Evolutionary conservation across 352 stramenopile genomes (phyloP), one percentile per base, ranked within the genome.

Genomic region (Globisporangium okanoganense): DNA sequence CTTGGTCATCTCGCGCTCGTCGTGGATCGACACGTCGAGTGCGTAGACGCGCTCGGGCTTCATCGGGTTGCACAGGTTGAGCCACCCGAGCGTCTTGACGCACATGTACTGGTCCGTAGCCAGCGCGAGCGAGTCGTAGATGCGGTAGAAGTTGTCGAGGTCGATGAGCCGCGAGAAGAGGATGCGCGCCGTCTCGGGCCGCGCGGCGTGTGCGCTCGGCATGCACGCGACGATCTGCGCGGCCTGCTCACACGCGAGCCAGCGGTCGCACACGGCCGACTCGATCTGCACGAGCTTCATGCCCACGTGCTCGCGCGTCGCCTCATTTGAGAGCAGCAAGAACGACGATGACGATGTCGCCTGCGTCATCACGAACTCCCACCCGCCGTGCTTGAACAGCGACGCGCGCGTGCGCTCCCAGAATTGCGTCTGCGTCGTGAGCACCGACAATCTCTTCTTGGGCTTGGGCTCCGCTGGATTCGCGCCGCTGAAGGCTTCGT

Each of bases 241-340:
- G 0, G 80, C 85, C 44, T 92, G 85, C 14, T 75, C 75, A 31
- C 75, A 83, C 9, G 78, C 82, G n/a, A 94, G 73, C 79, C 82
- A 92, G 4, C 82, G 83, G 53, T 90, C 81, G 36, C 81, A 91
- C 18, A 91, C 75, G 0, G 78, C 76, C 13, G 79, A 88, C 65
- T 94, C 83, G 48, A 94, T 90, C 66, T 92, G 81, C 44, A 92
- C 80, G 58, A 94, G 72, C 60, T 92, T 91, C 35, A 90, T 71
- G 22, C 74, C 78, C 52, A 92, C 75, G n/a, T 71, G 77, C 58
- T 91, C 80, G 56, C 83, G 89, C 2, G 72, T 87, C 13, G 72
- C 78, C 3, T 69, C 67, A 3, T 75, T 20, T n/a, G 29, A 75
- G 50, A 89, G 66, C 20, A 70, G 68, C 45, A 83, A 83, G n/a